A percentile compares a stretch with the other conserved stretches of the same genome.
Conservation (phyloP, 495 filamentous ascomycete species). For the Neurospora sp. region DNA sequence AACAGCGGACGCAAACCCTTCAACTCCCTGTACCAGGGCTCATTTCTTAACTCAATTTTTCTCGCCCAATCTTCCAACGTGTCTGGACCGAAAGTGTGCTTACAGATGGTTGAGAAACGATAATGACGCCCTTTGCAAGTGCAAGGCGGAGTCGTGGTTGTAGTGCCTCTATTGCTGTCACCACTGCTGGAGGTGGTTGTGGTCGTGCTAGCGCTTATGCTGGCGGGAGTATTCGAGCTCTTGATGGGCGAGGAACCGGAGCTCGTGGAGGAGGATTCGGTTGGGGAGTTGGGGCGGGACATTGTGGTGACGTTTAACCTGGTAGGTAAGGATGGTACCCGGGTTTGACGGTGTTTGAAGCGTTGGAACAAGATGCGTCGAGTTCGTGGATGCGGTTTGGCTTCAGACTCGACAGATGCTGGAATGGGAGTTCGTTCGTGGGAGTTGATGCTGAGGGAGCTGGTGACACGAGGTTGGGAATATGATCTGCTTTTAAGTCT, state of each 20-base stretch:
- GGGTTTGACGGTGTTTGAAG: not conserved
- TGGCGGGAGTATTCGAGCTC: not conserved
- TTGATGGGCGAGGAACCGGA: not conserved
- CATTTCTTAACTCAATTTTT: rapidly evolving
- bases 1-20: not conserved
- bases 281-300: not conserved
- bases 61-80: not conserved
- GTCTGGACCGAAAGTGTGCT: not conserved
- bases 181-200: not conserved
- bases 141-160: not conserved
- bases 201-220: not conserved
- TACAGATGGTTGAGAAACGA: not conserved
- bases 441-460: not conserved
- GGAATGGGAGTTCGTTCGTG: not conserved
- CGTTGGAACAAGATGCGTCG: not conserved
- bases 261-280: not conserved
- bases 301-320: not conserved
- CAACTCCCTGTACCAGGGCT: not conserved
- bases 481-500: not conserved
- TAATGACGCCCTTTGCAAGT: not conserved
- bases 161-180: not conserved
- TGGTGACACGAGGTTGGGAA: not conserved
- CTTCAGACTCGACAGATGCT: not conserved
- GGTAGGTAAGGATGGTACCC: not conserved
- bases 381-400: not conserved